These are phyloP conservation scores for Pleurotus platypus DNA, from an alignment of 768 basidiomycete genomes.

Conservation along the genomic window DNA sequence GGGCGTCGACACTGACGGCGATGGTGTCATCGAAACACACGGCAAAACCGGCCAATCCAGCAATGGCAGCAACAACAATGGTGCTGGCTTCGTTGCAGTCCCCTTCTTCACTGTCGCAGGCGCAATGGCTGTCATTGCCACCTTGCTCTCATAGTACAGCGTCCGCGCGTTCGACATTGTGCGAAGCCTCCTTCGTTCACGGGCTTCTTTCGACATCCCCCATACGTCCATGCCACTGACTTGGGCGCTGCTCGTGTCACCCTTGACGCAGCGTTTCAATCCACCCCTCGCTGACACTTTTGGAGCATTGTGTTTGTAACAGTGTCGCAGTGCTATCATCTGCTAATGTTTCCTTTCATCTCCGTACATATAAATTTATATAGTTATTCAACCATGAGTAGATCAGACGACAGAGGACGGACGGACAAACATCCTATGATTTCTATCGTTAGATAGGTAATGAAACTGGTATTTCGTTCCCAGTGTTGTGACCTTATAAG, in stretches of 20 bases:
- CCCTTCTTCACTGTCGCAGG: constrained; percentile 1
- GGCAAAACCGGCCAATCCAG: constrained; percentile 16
- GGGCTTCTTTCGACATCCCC: not conserved
- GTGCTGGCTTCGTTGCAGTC: not conserved
- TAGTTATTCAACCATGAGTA: not conserved
- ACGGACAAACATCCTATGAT: not conserved
- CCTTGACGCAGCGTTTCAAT: not conserved
- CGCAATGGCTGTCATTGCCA: constrained; percentile 6
- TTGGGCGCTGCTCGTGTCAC: not conserved
- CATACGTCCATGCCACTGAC: not conserved
- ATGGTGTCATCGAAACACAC: constrained; percentile 32
- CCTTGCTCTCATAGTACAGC: constrained; percentile 1
- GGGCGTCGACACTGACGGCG: constrained; percentile 35
- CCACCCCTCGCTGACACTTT: not conserved
- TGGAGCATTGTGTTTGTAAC: constrained; percentile 6
- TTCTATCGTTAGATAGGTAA: constrained; percentile 7
- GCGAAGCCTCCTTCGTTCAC: not conserved
- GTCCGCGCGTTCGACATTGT: not conserved
- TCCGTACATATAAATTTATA: constrained; percentile 1
- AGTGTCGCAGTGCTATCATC: not conserved
- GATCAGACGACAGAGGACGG: not conserved
- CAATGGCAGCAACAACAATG: not conserved
- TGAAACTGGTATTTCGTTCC: constrained; percentile 7
- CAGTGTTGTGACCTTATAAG: too few species aligned
- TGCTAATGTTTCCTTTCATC: not conserved